Evolutionary conservation across 176 grass and related monocot genomes (phyloP), one percentile per base, ranked within the genome.

Genomic region (Oryza coarctata): DNA sequence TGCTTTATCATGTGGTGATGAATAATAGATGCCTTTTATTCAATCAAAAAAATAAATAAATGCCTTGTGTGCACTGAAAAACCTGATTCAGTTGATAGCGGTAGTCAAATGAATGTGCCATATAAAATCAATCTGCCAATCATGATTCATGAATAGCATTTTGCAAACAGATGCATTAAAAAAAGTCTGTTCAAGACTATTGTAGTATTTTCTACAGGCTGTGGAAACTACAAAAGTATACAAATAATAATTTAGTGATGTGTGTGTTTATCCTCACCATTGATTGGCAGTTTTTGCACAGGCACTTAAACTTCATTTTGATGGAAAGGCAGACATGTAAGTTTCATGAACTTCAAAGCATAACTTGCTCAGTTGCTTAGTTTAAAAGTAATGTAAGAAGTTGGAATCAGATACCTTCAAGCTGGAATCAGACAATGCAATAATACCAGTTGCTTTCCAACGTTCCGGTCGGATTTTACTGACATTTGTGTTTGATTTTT

Each of bases 371-470:
- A 15, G 9, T 29, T 25, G 13, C 20, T n/a, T 64, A 5, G 14
- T 70, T 23, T 17, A 81, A 38, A 63, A 70, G 47, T 68, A 41
- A 70, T 52, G 12, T 61, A 55, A 81, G 67, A 32, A 85, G 25
- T 80, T 36, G 15, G 47, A 81, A 71, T 81, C n/a, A 68, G 33
- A 28, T 94, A 98, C 95, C 88, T 91, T 91, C 44, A 98, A 88
- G 20, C 81, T 31, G 17, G 61, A 91, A 31, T 91, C 88, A 60
- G 93, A 89, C 62, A 94, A 77, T 30, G 92, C 88, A 74, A 94
- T 85, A 75, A 98, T 84, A 77, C 95, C 95, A 0, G 90, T 98
- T 77, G 83, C 38, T 80, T 91, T 94, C 94, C 92, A 98, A 41
- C 74, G 78, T 78, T 87, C 90, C 0, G 86, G 57, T 31, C 84